Evolutionary conservation across 495 filamentous ascomycete species (phyloP), one percentile per base, ranked within the genome.

Genomic region (Penicillium cosmopolitanum): DNA sequence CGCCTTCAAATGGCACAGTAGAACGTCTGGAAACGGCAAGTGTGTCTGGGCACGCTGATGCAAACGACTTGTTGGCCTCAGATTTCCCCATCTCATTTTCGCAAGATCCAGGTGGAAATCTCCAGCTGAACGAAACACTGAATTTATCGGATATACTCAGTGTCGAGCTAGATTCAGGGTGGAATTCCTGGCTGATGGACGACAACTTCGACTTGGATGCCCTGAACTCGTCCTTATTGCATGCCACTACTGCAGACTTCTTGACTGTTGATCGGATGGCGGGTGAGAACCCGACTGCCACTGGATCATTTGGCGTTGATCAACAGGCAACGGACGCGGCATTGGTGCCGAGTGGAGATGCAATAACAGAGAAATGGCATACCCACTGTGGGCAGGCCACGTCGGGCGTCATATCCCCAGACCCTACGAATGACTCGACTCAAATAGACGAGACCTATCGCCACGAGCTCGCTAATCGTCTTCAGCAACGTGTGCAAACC

Each of bases 161-260:
- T n/a, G n/a, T n/a, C n/a, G n/a, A n/a, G n/a, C 28, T 52, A 1
- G 60, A 57, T 23, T 31, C 38, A 2, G 58, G 53, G 4, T 54
- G 48, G 54, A 54, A 57, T 12, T 28, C 60, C 4, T 34, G 57
- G 4, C 50, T 62, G 18, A 54, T 54, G 2, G 60, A 54, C 16
- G 63, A 68, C 1, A 58, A 66, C 23, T 71, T 71, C 56, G 68
- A 71, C 48, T 31, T 71, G 16, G 57, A 63, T 42, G 68, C 66
- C 12, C 44, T 68, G 15, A 68, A 68, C 56, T 16, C 54, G 5
- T 57, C 60, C 3, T 21, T 62, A 1, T 46, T 62, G 1, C 50
- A 36, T 52, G 60, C 60, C 5, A 61, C 48, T 3, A 34, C 38
- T 10, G 48, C 28, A 10, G 55, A 62, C 1, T 5, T 38, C 12